These are phyloP conservation scores for Globisporangium uncinulatum DNA, from an alignment of 352 stramenopile genomes.

Conservation along the genomic window DNA sequence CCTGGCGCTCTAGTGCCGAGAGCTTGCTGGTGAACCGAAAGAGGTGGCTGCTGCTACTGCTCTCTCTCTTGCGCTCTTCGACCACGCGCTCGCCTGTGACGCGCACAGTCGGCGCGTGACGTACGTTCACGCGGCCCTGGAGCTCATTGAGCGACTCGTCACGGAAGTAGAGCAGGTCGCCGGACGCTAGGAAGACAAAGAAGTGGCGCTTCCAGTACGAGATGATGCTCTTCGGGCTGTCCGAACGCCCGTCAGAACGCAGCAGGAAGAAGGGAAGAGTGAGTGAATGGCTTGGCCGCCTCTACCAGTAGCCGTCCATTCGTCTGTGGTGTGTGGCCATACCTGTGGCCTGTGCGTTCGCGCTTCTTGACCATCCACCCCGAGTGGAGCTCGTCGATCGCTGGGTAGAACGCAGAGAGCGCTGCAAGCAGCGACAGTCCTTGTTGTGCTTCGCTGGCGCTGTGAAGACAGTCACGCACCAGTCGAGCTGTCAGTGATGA, in stretches of 20 bases:
- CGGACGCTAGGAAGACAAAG: slow-evolving; percentile 69
- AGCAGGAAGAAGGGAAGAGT: neutral
- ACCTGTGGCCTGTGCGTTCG: slow-evolving; percentile 63
- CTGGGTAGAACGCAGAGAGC: slow-evolving; percentile 71
- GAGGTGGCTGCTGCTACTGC: slow-evolving; percentile 17
- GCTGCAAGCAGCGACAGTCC: slow-evolving; percentile 67
- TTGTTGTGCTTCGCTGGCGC: slow-evolving; percentile 67
- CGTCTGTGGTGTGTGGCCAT: neutral
- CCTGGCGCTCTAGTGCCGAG: slow-evolving; percentile 46
- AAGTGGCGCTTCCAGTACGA: slow-evolving; percentile 83
- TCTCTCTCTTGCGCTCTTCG: slow-evolving; percentile 70
- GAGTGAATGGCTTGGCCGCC: neutral
- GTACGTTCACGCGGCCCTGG: slow-evolving; percentile 71
- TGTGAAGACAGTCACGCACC: slow-evolving; percentile 8
- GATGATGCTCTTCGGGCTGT: slow-evolving; percentile 66
- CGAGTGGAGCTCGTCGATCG: slow-evolving; percentile 60
- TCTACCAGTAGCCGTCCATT: neutral
- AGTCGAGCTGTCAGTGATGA: neutral
- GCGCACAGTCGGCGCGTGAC: slow-evolving; percentile 68
- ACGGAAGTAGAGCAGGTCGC: slow-evolving; percentile 74
- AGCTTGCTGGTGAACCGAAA: slow-evolving; percentile 67
- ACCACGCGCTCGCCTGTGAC: slow-evolving; percentile 71
- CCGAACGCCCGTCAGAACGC: neutral
- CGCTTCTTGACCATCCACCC: slow-evolving; percentile 73
- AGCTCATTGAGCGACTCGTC: slow-evolving; percentile 67